These are phyloP conservation scores for Cucurbita ficifolia DNA, from an alignment of 306 rosid species.

Conservation along the genomic window DNA sequence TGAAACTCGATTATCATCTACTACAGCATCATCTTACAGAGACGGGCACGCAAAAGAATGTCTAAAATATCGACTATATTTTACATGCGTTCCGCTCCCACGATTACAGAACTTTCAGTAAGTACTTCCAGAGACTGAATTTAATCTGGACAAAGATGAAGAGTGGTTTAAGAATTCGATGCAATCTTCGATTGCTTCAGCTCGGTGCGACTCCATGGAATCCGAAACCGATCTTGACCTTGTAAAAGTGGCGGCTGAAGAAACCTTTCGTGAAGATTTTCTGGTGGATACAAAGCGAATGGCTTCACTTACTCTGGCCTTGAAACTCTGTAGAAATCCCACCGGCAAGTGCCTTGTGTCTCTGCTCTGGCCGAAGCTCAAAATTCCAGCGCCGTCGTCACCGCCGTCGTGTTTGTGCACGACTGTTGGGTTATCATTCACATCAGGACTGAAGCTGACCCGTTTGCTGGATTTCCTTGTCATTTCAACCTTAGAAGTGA, in stretches of 20 bases:
- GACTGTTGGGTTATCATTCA: conserved; percentile 40
- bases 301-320: conserved; percentile 49
- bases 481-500: conserved; percentile 22
- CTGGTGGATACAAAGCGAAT: conserved; percentile 30
- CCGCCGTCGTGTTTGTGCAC: conserved; percentile 16
- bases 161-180: conserved; percentile 24
- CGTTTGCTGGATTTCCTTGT: conserved; percentile 39
- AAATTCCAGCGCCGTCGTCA: conserved; percentile 17
- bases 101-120: not conserved
- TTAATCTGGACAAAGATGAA: conserved; percentile 51
- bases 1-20: conserved; percentile 5
- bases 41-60: conserved; percentile 6
- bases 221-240: conserved; percentile 44
- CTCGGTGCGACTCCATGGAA: conserved; percentile 12
- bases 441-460: conserved; percentile 60
- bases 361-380: conserved; percentile 33
- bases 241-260: conserved; percentile 38
- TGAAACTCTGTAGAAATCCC: conserved; percentile 38
- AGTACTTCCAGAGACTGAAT: conserved; percentile 25
- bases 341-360: conserved; percentile 35
- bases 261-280: conserved; percentile 53
- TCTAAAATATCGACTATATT: not conserved
- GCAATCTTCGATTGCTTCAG: conserved; percentile 14
- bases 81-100: not conserved
- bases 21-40: conserved; percentile 3